Conservation (phyloP, 192 early-diverging fungal species). For the Coemansia sp. region DNA sequence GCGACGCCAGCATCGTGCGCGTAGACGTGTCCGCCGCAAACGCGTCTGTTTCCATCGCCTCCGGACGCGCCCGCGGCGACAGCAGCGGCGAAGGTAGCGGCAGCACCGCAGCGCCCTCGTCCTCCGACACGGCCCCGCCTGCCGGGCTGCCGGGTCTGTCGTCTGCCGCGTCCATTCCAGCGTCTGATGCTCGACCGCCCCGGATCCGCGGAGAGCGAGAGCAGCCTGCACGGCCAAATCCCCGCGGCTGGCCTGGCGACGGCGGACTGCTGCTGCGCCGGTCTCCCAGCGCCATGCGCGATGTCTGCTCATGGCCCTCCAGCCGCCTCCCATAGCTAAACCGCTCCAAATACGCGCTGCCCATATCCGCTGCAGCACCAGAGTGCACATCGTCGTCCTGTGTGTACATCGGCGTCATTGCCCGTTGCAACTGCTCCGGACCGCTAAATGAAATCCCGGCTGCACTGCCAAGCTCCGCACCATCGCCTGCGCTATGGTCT, state of each 20-base stretch:
- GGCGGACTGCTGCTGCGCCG: conserved; percentile 46
- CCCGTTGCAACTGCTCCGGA: conserved; percentile 19
- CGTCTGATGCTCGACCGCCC: not conserved
- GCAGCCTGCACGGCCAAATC: conserved; percentile 16
- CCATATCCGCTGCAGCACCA: conserved; percentile 8
- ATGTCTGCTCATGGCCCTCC: not conserved
- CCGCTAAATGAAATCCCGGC: conserved; percentile 4
- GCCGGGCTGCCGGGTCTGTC: not conserved
- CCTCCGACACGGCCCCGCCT: conserved; percentile 2
- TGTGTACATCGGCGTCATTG: conserved; percentile 52
- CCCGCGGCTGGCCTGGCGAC: conserved; percentile 12
- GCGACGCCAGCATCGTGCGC: conserved; percentile 8
- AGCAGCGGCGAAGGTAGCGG: conserved; percentile 46
- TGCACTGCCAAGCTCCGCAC: not conserved
- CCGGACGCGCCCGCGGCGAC: conserved; percentile 37
- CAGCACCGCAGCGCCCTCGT: conserved; percentile 14
- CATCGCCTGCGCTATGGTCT: not conserved
- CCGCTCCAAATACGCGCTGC: conserved; percentile 5
- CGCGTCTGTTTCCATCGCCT: conserved; percentile 36
- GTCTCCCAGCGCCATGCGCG: conserved; percentile 1
- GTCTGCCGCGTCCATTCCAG: conserved; percentile 3
- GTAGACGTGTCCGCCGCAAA: conserved; percentile 18
- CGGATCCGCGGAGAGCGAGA: conserved; percentile 26
- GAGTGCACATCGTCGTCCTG: conserved; percentile 35
- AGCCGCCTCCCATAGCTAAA: not conserved